These are phyloP conservation scores for Phytophthora ohioensis DNA, from an alignment of 352 stramenopile genomes.

Conservation along the genomic window DNA sequence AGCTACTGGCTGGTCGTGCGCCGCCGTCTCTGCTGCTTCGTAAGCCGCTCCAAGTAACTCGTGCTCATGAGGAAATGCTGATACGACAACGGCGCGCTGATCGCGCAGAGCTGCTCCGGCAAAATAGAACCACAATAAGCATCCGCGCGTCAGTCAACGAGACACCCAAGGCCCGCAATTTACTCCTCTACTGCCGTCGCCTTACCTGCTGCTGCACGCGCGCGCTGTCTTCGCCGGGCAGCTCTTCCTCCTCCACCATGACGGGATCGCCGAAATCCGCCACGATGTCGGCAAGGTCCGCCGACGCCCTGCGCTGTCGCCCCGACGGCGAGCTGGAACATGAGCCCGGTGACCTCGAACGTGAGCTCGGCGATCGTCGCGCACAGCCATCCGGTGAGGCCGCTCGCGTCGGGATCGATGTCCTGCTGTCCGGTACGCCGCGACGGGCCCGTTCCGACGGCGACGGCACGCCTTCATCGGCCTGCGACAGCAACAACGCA, in stretches of 20 bases:
- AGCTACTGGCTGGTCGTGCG: conserved; percentile 12
- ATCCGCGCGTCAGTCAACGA: conserved; percentile 17
- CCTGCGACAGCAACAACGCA: conserved; percentile 18
- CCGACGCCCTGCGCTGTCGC: not conserved
- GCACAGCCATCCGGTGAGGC: not conserved
- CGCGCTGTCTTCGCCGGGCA: not conserved
- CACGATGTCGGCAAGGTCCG: conserved; percentile 29
- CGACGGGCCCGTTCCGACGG: not conserved
- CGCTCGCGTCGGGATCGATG: not conserved
- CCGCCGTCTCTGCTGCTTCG: conserved; percentile 33
- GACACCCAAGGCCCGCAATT: not conserved
- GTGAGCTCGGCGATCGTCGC: not conserved
- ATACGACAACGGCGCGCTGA: conserved; percentile 38
- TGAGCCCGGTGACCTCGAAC: conserved; percentile 17
- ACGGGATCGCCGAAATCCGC: conserved; percentile 20
- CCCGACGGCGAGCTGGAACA: conserved; percentile 14
- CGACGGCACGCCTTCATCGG: conserved; percentile 4
- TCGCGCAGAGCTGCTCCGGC: conserved; percentile 25
- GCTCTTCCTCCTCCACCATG: not conserved
- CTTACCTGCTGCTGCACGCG: conserved; percentile 17
- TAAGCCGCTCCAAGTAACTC: conserved; percentile 58
- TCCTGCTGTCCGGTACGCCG: not conserved
- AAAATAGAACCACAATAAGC: conserved; percentile 14
- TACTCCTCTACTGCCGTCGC: not conserved
- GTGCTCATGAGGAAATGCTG: conserved; percentile 63